Percentiles rank a stretch among this genome's conserved stretches.
phyloP scores from a whole-genome alignment of 441 rosid species.

The Jatropha multifida region DNA sequence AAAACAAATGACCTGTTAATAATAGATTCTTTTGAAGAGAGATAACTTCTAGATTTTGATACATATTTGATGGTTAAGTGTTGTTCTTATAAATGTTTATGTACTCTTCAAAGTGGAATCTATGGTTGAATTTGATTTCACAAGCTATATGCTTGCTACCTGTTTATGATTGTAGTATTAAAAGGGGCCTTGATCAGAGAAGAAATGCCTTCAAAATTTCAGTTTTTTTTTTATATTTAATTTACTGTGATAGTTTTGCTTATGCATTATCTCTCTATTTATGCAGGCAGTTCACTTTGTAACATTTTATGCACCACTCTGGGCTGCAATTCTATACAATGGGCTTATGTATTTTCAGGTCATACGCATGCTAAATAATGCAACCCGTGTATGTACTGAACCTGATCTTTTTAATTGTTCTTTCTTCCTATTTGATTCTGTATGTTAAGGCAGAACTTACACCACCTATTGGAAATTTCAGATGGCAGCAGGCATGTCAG shows the following conservation, averaged over 20 bases:
- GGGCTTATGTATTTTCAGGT: conserved; percentile 92
- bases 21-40: background rate
- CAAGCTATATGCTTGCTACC: background rate
- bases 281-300: conserved; percentile 88
- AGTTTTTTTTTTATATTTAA: background rate
- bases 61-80: background rate
- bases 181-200: background rate
- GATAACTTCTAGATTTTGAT: conserved; percentile 2
- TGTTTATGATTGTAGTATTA: background rate
- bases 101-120: background rate
- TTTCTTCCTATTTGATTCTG: conserved; percentile 3
- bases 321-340: conserved; percentile 97
- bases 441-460: conserved; percentile 12
- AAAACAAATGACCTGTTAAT: background rate
- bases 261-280: background rate
- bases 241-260: background rate
- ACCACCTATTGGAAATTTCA: conserved; percentile 31
- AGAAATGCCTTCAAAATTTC: background rate
- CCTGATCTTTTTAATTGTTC: background rate
- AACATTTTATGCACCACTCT: conserved; percentile 83
- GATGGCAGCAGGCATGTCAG: conserved; percentile 95
- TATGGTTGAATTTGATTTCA: background rate
- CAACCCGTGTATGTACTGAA: conserved; percentile 63
- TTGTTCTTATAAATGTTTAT: background rate
- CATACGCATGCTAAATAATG: conserved; percentile 92